Conservation (phyloP, 1,284 basidiomycete species). For the Ustilago trichophora region DNA sequence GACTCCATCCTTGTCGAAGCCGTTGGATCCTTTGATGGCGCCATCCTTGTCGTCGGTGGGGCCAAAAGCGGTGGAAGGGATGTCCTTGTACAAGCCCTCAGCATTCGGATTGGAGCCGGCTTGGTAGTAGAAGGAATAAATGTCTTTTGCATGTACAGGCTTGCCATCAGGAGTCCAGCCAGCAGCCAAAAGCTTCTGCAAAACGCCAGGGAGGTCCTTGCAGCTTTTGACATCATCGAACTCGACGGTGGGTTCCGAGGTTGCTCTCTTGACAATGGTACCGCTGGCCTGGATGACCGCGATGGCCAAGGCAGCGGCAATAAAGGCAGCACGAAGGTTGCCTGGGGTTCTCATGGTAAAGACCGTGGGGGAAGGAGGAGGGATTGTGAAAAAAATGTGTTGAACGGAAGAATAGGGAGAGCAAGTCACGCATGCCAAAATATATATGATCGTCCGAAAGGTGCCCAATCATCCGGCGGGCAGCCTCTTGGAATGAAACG, state of each 20-base stretch:
- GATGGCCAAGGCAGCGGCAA: background rate
- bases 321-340: background rate
- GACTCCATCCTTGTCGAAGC: conserved; percentile 23
- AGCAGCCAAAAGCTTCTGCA: conserved; percentile 17
- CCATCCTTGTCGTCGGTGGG: conserved; percentile 23
- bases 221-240: conserved; percentile 13
- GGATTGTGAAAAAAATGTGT: background rate
- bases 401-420: background rate
- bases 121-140: conserved; percentile 18
- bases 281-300: background rate
- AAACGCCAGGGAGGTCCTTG: conserved; percentile 13
- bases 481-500: no score
- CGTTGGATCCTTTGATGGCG: conserved; percentile 18
- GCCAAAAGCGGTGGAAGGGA: conserved; percentile 18
- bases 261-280: background rate
- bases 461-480: no score
- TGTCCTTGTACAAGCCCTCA: conserved; percentile 20
- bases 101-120: conserved; percentile 33
- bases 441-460: no score
- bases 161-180: conserved; percentile 2
- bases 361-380: conserved; percentile 4
- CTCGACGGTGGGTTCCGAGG: background rate
- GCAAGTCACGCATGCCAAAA: no score
- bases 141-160: conserved; percentile 4
- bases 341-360: conserved; percentile 3